A percentile compares a stretch with the other conserved stretches of the same genome.
These are phyloP conservation scores for Phytophthora capsici DNA, from an alignment of 352 stramenopile genomes.

Conservation along the genomic window DNA sequence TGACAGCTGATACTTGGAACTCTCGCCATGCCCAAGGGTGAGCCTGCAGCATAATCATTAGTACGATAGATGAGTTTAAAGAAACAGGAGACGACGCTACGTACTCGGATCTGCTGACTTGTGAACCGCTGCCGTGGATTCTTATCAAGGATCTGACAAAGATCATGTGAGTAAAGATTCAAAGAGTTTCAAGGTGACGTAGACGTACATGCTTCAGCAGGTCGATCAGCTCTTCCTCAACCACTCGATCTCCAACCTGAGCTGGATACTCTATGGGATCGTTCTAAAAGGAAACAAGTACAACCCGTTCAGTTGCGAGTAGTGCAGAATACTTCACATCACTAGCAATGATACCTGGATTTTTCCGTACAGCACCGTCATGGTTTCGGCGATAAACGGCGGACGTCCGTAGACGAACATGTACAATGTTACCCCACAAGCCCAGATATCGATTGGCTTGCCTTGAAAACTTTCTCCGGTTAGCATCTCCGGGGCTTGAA, in stretches of 20 bases:
- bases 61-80: too few species aligned
- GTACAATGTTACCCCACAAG: conserved; percentile 95
- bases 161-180: conserved; percentile 4
- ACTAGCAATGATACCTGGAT: conserved; percentile 73
- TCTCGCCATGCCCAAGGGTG: conserved; percentile 77
- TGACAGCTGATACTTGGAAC: conserved; percentile 74
- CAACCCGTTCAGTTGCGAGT: too few species aligned
- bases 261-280: conserved; percentile 65
- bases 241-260: conserved; percentile 49
- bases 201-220: conserved; percentile 61
- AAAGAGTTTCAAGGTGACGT: background rate
- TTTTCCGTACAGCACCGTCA: conserved; percentile 91
- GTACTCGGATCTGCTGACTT: conserved; percentile 74
- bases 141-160: conserved; percentile 76
- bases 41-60: conserved; percentile 32
- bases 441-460: conserved; percentile 94
- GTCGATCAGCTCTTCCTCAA: conserved; percentile 68
- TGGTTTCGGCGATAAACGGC: conserved; percentile 92
- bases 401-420: conserved; percentile 96
- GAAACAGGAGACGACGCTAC: background rate
- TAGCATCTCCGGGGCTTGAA: conserved; percentile 77
- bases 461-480: conserved; percentile 79
- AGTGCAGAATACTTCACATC: background rate
- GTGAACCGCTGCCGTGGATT: conserved; percentile 64
- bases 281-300: conserved; percentile 39